These are phyloP conservation scores for Hymenochaete sp. DNA, from an alignment of 1,284 basidiomycete genomes.

Conservation along the genomic window DNA sequence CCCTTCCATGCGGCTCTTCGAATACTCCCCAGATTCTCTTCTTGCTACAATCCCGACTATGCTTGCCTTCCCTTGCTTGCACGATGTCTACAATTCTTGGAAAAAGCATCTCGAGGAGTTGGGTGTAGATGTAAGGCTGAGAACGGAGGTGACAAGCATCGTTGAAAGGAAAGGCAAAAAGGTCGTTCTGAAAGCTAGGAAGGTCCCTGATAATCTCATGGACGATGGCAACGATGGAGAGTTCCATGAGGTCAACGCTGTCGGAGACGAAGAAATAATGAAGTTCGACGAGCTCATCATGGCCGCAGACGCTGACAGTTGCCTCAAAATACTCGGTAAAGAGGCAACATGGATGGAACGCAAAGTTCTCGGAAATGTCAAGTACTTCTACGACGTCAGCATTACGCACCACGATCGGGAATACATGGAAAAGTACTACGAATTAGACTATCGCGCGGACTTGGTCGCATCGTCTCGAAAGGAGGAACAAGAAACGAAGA, in stretches of 20 bases:
- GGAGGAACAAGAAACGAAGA: constrained; percentile 30
- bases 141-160: constrained; percentile 13
- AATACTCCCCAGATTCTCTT: constrained; percentile 28
- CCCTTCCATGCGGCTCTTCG: constrained; percentile 44
- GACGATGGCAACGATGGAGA: too few relatives aligned
- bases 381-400: constrained; percentile 49
- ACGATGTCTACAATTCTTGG: constrained; percentile 42
- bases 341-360: constrained; percentile 49
- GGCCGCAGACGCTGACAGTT: constrained; percentile 50
- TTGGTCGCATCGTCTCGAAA: constrained; percentile 30
- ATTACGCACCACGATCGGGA: constrained; percentile 48
- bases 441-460: constrained; percentile 34
- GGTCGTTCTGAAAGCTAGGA: constrained; percentile 18
- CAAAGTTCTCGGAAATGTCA: constrained; percentile 50
- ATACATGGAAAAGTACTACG: constrained; percentile 51
- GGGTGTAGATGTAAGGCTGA: constrained; percentile 27
- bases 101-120: constrained; percentile 30
- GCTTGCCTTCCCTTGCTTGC: constrained; percentile 36
- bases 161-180: constrained; percentile 18
- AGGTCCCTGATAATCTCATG: too few relatives aligned
- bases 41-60: constrained; percentile 34
- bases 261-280: constrained; percentile 30
- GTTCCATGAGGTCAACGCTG: constrained; percentile 18
- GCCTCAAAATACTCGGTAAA: constrained; percentile 45
- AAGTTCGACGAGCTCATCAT: constrained; percentile 58